phyloP scores from a whole-genome alignment of 768 basidiomycete genomes.

The Gymnopilus dilepis region DNA sequence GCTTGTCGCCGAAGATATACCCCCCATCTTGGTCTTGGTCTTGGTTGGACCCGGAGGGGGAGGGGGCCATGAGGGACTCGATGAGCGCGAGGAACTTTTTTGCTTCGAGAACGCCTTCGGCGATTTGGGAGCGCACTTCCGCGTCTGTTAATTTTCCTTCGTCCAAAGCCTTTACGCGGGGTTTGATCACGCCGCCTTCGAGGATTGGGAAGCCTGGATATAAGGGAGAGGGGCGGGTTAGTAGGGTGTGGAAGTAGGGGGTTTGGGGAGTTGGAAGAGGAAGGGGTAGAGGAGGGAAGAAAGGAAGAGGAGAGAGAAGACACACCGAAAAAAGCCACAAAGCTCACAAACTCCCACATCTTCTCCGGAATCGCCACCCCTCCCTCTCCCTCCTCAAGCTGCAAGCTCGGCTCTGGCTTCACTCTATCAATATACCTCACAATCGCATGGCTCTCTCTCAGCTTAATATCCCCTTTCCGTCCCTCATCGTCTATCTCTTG shows the following conservation, averaged over 20 bases:
- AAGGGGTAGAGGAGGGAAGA: neutral
- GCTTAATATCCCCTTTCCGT: constrained; percentile 27
- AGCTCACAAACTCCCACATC: constrained; percentile 41
- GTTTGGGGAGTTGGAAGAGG: too few relatives aligned
- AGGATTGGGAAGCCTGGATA: constrained; percentile 37
- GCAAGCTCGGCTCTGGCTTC: constrained; percentile 34
- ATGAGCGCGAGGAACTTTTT: constrained; percentile 29
- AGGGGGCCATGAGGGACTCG: constrained; percentile 33
- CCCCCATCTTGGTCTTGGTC: too few relatives aligned
- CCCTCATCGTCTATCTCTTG: too few relatives aligned
- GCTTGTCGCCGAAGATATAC: constrained; percentile 31
- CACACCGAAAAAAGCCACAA: constrained; percentile 37
- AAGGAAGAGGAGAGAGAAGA: neutral
- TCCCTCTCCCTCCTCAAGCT: constrained; percentile 21
- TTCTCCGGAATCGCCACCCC: constrained; percentile 32
- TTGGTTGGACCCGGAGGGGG: too few relatives aligned
- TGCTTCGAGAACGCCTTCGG: constrained; percentile 26
- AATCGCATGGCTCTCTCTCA: constrained; percentile 40
- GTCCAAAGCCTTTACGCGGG: constrained; percentile 33
- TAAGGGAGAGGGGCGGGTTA: too few relatives aligned
- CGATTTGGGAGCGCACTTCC: constrained; percentile 27
- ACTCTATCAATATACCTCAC: constrained; percentile 36
- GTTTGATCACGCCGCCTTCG: constrained; percentile 37
- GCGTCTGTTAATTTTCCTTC: constrained; percentile 29
- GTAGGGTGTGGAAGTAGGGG: too few relatives aligned